A percentile compares a stretch with the other conserved stretches of the same genome.
Evolutionary conservation across 2,329 filamentous ascomycete species (phyloP).

Genomic region (Ascochyta pisi): DNA sequence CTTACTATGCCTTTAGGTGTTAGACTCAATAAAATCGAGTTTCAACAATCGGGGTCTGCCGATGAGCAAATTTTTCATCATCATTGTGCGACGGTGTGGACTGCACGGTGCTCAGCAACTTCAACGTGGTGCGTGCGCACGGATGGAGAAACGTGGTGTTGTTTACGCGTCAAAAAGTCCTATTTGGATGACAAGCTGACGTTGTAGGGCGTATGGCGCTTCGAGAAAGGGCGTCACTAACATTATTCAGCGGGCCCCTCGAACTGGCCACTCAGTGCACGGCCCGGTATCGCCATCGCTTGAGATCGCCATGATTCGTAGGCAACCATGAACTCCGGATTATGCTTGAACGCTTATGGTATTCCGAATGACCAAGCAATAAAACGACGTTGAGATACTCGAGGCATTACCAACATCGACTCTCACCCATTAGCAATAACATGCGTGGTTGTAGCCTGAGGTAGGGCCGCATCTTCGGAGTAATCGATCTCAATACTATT

Average conservation of each 20-base stretch:
- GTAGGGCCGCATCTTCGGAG: background rate
- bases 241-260: conserved; percentile 21
- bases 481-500: background rate
- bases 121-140: background rate
- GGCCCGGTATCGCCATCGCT: conserved; percentile 19
- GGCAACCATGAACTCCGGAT: conserved; percentile 20
- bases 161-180: conserved; percentile 2
- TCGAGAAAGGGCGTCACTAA: conserved; percentile 23
- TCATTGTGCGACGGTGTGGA: conserved; percentile 7
- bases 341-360: conserved; percentile 6
- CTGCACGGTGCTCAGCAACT: conserved; percentile 7
- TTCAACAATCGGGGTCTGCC: conserved; percentile 22
- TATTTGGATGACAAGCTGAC: conserved; percentile 14
- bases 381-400: background rate
- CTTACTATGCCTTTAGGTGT: conserved; percentile 31
- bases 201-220: conserved; percentile 23
- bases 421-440: background rate
- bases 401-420: background rate
- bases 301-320: conserved; percentile 12
- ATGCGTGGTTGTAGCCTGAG: background rate
- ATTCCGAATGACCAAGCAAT: conserved; percentile 25
- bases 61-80: conserved; percentile 23
- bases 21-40: conserved; percentile 26
- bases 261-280: conserved; percentile 22
- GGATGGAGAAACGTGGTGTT: conserved; percentile 11